These are phyloP conservation scores for Komagataella mondaviorum DNA, from an alignment of 805 yeast species.

Conservation along the genomic window DNA sequence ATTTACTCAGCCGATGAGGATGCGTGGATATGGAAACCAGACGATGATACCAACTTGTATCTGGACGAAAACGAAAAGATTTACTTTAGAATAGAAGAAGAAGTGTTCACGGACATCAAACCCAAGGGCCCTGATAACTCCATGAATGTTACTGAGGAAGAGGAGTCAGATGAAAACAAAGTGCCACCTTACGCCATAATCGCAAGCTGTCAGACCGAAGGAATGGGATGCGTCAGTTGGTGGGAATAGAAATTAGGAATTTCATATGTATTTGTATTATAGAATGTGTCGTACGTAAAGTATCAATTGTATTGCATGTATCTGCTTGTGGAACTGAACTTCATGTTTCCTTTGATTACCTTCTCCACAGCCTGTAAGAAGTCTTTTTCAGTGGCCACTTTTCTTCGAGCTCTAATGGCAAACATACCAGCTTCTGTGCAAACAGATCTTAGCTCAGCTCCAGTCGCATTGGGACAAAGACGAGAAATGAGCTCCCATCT, in stretches of 20 bases:
- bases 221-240: constrained; percentile 95
- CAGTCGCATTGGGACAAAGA: constrained; percentile 95
- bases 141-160: constrained; percentile 13
- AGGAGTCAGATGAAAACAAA: constrained; percentile 19
- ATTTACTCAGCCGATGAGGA: constrained; percentile 45
- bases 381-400: constrained; percentile 97
- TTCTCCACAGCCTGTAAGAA: constrained; percentile 96
- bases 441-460: constrained; percentile 96
- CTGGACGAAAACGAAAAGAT: constrained; percentile 87
- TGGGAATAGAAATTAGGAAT: constrained; percentile 46
- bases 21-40: constrained; percentile 89
- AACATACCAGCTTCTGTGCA: constrained; percentile 99
- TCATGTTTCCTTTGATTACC: constrained; percentile 96
- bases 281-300: not conserved
- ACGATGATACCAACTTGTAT: constrained; percentile 62
- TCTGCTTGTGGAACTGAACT: constrained; percentile 92
- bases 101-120: constrained; percentile 69
- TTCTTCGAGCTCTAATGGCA: constrained; percentile 96
- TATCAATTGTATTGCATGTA: constrained; percentile 92
- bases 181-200: constrained; percentile 74
- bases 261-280: not conserved
- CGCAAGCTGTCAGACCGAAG: constrained; percentile 90
- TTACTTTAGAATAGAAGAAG: constrained; percentile 84
- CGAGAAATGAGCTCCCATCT: constrained; percentile 98
- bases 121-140: constrained; percentile 54